Evolutionary conservation across 768 basidiomycete genomes (phyloP).

Genomic region (Lentinus tigrinus): DNA sequence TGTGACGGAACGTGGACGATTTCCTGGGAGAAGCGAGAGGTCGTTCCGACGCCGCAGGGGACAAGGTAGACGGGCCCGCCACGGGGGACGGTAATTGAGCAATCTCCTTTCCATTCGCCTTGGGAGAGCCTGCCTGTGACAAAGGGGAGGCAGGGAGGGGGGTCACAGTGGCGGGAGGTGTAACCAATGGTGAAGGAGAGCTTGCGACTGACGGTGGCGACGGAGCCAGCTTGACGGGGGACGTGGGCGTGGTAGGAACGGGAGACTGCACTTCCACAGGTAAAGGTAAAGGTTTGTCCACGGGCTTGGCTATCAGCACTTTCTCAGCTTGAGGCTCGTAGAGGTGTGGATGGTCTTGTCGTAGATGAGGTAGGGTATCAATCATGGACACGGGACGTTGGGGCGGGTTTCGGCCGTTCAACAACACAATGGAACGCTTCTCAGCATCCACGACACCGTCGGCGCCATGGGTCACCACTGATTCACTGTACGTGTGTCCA

Average conservation of each 20-base stretch:
- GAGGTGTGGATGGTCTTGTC: neutral
- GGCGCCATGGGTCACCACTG: conserved; percentile 8
- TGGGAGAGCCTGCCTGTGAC: conserved; percentile 9
- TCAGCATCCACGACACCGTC: conserved; percentile 15
- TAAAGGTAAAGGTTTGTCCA: conserved; percentile 6
- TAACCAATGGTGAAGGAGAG: neutral
- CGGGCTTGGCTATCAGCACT: neutral
- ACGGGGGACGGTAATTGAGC: conserved; percentile 8
- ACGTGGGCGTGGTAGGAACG: conserved; percentile 1
- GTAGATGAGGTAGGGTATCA: conserved; percentile 13
- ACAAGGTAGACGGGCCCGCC: conserved; percentile 17
- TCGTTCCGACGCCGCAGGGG: conserved; percentile 3
- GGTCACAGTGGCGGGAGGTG: neutral
- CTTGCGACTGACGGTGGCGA: neutral
- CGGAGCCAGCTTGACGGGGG: neutral
- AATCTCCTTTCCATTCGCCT: conserved; percentile 13
- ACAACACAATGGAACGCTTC: conserved; percentile 8
- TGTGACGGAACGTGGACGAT: conserved; percentile 52
- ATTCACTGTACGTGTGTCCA: conserved; percentile 21
- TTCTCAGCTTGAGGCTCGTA: neutral
- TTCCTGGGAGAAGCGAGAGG: conserved; percentile 30
- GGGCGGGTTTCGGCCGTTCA: conserved; percentile 1
- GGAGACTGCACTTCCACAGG: conserved; percentile 2
- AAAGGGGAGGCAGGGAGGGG: conserved; percentile 6
- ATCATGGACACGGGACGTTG: conserved; percentile 25